phyloP scores from a whole-genome alignment of 179 eudicot species.

The Spergularia azorica region DNA sequence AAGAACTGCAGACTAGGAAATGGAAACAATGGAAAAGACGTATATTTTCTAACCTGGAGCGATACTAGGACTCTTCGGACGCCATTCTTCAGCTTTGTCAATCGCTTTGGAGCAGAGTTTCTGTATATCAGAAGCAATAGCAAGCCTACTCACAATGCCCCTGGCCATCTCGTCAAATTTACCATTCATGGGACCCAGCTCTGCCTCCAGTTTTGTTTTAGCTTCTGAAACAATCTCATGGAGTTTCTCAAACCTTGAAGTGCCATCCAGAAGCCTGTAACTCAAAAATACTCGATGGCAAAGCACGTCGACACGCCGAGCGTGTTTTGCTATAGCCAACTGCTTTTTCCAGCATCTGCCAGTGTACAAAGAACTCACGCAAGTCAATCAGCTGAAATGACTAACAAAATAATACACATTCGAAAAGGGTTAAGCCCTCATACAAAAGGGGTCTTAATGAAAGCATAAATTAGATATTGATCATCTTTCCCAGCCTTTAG shows the following conservation, averaged over 20 bases:
- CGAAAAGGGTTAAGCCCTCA: too few species aligned
- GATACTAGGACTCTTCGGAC: constrained; percentile 36
- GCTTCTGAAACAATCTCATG: constrained; percentile 62
- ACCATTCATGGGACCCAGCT: constrained; percentile 78
- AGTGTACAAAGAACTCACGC: constrained; percentile 11
- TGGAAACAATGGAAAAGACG: not conserved
- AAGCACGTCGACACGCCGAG: constrained; percentile 75
- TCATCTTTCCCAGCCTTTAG: not conserved
- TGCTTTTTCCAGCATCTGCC: constrained; percentile 90
- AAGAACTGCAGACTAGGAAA: too few species aligned
- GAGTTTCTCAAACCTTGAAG: constrained; percentile 63
- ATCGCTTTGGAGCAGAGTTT: constrained; percentile 73
- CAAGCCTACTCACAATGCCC: constrained; percentile 68
- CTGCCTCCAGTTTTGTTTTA: constrained; percentile 65
- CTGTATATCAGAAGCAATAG: constrained; percentile 75
- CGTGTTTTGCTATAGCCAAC: constrained; percentile 72
- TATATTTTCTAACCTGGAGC: constrained; percentile 42
- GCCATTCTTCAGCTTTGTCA: constrained; percentile 68
- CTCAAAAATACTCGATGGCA: constrained; percentile 73
- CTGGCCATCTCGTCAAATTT: constrained; percentile 69
- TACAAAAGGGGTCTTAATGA: not conserved
- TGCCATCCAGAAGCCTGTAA: constrained; percentile 76
- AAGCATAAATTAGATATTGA: not conserved
- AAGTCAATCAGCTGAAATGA: constrained; percentile 13
- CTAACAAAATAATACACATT: too few species aligned